These are phyloP conservation scores for Oryza meridionalis DNA, from an alignment of 176 grass and related monocot genomes.

Conservation along the genomic window DNA sequence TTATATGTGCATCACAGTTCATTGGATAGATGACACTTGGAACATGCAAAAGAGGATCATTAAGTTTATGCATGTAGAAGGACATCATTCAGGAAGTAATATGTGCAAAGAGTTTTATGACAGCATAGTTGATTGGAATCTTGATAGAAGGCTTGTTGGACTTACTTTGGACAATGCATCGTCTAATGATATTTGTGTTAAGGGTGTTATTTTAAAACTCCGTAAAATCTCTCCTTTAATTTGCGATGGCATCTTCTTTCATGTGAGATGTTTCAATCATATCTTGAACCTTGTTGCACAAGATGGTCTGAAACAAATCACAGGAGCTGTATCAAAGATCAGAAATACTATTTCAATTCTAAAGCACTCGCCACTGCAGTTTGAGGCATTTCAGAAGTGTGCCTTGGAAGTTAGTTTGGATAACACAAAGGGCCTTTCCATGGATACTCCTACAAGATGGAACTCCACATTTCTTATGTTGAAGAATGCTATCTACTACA, in stretches of 20 bases:
- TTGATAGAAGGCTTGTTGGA: too few relatives aligned
- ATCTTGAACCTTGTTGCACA: not conserved
- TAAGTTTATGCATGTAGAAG: too few relatives aligned
- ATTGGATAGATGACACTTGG: too few relatives aligned
- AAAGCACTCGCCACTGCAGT: not conserved
- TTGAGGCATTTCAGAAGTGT: not conserved
- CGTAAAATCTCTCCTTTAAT: not conserved
- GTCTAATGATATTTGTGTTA: too few relatives aligned
- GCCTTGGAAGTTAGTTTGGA: not conserved
- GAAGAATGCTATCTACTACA: not conserved
- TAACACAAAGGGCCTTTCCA: not conserved
- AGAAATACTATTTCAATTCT: not conserved
- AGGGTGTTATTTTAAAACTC: too few relatives aligned
- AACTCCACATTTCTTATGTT: constrained; percentile 9
- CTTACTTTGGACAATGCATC: too few relatives aligned
- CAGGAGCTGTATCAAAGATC: not conserved
- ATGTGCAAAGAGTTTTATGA: too few relatives aligned
- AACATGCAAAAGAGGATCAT: too few relatives aligned
- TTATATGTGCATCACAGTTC: too few relatives aligned
- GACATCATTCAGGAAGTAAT: too few relatives aligned
- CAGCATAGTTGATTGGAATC: too few relatives aligned
- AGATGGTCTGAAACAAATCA: constrained; percentile 1
- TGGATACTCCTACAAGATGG: not conserved
- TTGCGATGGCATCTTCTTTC: not conserved
- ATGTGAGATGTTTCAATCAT: constrained; percentile 1